Conservation (phyloP, 1,284 basidiomycete species). For the Sporisorium exsertum region DNA sequence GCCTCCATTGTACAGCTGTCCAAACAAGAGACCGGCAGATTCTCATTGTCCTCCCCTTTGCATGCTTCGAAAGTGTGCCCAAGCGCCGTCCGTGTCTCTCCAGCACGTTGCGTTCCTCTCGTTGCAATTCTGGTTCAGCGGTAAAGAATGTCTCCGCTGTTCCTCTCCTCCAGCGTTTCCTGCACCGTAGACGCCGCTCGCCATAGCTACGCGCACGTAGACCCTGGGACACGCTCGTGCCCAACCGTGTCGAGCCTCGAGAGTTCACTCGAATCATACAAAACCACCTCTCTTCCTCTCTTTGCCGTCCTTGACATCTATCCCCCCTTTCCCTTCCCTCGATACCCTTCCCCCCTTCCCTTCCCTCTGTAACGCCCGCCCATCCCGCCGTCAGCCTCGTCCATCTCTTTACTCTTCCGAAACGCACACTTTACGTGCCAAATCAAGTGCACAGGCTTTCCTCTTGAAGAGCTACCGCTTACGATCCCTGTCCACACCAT, state of each 20-base stretch:
- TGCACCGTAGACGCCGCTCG: not conserved
- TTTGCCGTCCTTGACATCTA: not conserved
- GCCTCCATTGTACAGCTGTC: constrained; percentile 20
- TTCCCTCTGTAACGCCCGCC: not conserved
- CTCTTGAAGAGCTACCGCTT: constrained; percentile 11
- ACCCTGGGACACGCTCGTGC: not conserved
- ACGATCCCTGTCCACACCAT: not conserved
- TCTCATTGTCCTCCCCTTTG: not conserved
- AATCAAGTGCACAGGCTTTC: not conserved
- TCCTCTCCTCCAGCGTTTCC: not conserved
- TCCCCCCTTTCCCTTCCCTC: not conserved
- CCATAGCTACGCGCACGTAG: not conserved
- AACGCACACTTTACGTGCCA: not conserved
- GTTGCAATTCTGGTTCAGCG: not conserved
- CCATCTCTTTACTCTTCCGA: not conserved
- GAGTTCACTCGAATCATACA: constrained; percentile 15
- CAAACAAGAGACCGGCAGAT: constrained; percentile 11
- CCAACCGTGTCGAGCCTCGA: not conserved
- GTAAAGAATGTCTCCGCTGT: not conserved
- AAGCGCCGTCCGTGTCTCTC: not conserved
- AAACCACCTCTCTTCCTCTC: constrained; percentile 19
- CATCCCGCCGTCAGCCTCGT: not conserved
- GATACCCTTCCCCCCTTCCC: not conserved
- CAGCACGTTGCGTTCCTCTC: constrained; percentile 6
- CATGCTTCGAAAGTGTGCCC: not conserved